Evolutionary conservation across 164 flowering plant genomes (phyloP), one percentile per base, ranked within the genome.

Genomic region (Kingdonia uniflora): DNA sequence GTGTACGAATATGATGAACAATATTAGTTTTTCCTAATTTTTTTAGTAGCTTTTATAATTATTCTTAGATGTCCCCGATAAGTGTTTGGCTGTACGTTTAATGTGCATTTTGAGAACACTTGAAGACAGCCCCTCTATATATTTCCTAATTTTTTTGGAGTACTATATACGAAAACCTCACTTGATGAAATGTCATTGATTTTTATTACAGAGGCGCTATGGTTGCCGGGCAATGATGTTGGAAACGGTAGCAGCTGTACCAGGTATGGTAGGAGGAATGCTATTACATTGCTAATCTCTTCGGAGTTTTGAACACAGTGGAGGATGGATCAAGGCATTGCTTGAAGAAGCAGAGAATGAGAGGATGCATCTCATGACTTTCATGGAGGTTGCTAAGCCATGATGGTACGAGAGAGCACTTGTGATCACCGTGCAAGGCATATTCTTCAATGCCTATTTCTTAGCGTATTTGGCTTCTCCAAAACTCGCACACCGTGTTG

Each of bases 241-340:
- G 2, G 91, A 84, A 58, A 84, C 91, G 0, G 91, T 84, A 35
- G 91, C 91, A 2, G 87, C 87, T 1, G 87, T 84, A 4, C 87
- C 91, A 0, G 91, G 91, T 14, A 84, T 84, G 91, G 91, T 84
- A 0, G 91, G 82, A 51, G 91, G 91, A 10, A 67, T 84, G 83
- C 75, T 79, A 0, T 65, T 84, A 10, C 91, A 84, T 62, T 77
- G 69, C 67, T 72, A 77, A 50, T 84, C 87, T 0, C 60, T 84
- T 10, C 40, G 91, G 62, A 69, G 76, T 6, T 81, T 84, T 42
- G 85, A 84, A 67, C 91, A 77, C 57, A 81, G 87, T 39, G 85
- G 87, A 1, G 91, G 91, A 0, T 84, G 91, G 91, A 81, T 84
- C 61, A 84, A 75, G 43, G 73, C 87, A 10, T 66, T 81, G 16